A percentile compares a stretch with the other conserved stretches of the same genome.
phyloP scores from a whole-genome alignment of 495 filamentous ascomycete genomes.

The Lasiosphaeria miniovina region DNA sequence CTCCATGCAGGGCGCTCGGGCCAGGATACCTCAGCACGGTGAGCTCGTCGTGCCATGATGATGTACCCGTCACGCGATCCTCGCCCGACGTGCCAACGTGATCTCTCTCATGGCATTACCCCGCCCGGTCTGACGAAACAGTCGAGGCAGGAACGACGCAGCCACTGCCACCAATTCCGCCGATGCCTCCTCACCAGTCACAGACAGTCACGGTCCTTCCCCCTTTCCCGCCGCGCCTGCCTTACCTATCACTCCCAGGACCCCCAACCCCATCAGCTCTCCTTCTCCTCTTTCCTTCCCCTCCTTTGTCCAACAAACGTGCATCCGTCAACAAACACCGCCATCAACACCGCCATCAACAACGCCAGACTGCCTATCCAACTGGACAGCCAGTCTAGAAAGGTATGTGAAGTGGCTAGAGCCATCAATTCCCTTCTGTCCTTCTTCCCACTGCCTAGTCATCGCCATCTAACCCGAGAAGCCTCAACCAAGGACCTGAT shows the following conservation, averaged over 20 bases:
- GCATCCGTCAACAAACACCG: slow-evolving; percentile 13
- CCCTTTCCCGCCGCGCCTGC: too few species aligned
- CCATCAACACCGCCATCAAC: slow-evolving; percentile 8
- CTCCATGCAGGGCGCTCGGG: slow-evolving; percentile 27
- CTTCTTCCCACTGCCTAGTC: neutral
- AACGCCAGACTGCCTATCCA: neutral
- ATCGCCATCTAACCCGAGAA: slow-evolving; percentile 7
- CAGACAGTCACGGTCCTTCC: too few species aligned
- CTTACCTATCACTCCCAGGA: slow-evolving; percentile 10
- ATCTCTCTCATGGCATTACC: slow-evolving; percentile 32
- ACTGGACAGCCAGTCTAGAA: neutral
- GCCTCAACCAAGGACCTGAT: slow-evolving; percentile 5
- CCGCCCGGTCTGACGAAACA: slow-evolving; percentile 38
- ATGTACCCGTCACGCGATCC: slow-evolving; percentile 39
- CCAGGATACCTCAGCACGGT: slow-evolving; percentile 25
- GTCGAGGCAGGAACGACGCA: slow-evolving; percentile 27
- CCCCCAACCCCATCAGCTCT: slow-evolving; percentile 16
- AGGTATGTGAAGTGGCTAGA: slow-evolving; percentile 5
- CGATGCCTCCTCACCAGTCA: neutral
- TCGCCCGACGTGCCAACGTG: slow-evolving; percentile 25
- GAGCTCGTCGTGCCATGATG: slow-evolving; percentile 30
- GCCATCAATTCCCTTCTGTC: neutral
- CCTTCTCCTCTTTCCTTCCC: slow-evolving; percentile 16
- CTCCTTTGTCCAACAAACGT: slow-evolving; percentile 24
- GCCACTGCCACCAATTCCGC: slow-evolving; percentile 11